Base-by-base conservation (phyloP, 176 grass and related monocot genomes). In the Avena eriantha region DNA sequence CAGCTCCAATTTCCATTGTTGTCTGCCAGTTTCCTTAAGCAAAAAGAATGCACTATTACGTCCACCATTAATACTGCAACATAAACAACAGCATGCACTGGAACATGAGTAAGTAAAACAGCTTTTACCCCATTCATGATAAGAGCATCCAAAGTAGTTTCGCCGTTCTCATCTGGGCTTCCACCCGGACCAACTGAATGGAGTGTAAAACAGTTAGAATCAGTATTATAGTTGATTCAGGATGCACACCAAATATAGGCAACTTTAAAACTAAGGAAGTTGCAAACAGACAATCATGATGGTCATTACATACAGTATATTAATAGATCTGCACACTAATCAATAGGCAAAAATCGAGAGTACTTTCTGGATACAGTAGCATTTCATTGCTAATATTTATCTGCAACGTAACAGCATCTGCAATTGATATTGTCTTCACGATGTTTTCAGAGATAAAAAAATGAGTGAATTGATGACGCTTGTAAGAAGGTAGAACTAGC, bases 131-230 rank as follows among this genome's bases (percentile, higher is more conserved):
- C 96, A 84, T 96, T 88, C 96, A 98, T 98, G 81, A 96, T 93
- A 82, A 98, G 96, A 84, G 92, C 96, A 91, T 98, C 96, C 86
- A 98, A 85, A 77, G 96, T 98, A 53, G 96, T 98, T 94, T 98
- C 93, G 35, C 93, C 92, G 5, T 96, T 93, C 79, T 96, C 96
- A 68, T 98, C 96, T 63, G 93, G 93, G 84, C 96, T 94, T 58
- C 96, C 96, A 84, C 96, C 90, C 49, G 93, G 96, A 77, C 92
- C 96, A 87, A 98, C 96, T 98, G 81, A 15, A 39, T 33, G 66
- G 80, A 33, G 43, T 18, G 26, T 63, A 86, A 82, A 57, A 39
- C 18, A 61, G 10, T 68, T 39, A 61, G 84, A 69, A 69, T 18
- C 16, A 81, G 18, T 34, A 61, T 8, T 50, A 34, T 56, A 2